Base-by-base conservation (phyloP, 352 stramenopile species). In the Pythium chondricola region DNA sequence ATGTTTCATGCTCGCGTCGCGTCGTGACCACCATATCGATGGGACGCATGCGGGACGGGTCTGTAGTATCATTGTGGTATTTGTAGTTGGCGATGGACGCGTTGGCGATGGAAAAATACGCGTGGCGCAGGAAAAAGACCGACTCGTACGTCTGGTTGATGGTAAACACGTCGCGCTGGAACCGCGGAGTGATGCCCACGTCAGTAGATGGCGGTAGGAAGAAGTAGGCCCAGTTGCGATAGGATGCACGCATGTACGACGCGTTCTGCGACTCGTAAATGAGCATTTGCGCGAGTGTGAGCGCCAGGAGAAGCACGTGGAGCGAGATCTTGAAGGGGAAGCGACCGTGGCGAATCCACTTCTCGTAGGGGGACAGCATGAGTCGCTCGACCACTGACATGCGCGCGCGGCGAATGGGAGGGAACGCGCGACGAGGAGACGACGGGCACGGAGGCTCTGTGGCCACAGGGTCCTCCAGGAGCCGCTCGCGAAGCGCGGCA, bases 141-240 rank as follows among this genome's bases (percentile, higher is more conserved):
- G 78, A 80, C 17, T 61, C 49, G 39, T 84, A 59, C 16, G 83
- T 92, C 47, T 74, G 60, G 52, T 92, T 87, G 45, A 92, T 66
- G 17, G 77, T 88, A 49, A 75, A 94, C 0, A 92, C 47, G 6
- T 84, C 67, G 10, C 81, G 68, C 44, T 85, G 52, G 49, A 81
- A 90, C 11, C 78, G 69, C 6, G 73, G 65, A 61, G 79, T 63
- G 41, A 77, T 52, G 21, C 76, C 74, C n/a, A 80, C 71, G 46
- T 82, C 64, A 17, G 54, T 47, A 20, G 66, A 44, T 21, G 75
- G 66, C 17, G 79, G 83, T 10, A 93, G 62, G 46, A 93, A 93
- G 60, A 92, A 91, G 38, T 83, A 88, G 10, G 77, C 80, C 83
- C 83, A 94, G 55, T 94, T 94, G 41, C 81, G 65, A 26, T 92